A percentile compares a stretch with the other conserved stretches of the same genome.
These are phyloP conservation scores for Mentha longifolia DNA, from an alignment of 257 asterid species.

Conservation along the genomic window DNA sequence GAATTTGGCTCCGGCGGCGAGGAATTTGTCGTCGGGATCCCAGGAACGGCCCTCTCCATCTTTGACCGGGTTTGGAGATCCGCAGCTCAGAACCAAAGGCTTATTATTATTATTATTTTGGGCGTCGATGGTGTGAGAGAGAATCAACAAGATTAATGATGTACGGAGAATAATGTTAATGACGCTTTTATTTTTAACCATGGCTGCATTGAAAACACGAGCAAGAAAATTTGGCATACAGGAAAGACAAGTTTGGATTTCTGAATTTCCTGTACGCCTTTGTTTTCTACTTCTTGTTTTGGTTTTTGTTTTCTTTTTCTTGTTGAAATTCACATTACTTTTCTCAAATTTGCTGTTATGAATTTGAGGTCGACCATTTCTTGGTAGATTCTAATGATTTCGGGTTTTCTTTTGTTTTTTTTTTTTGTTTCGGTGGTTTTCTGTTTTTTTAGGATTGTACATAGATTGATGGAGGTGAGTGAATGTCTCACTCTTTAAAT, in stretches of 20 bases:
- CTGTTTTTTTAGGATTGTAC: neutral
- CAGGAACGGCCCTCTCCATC: constrained; percentile 70
- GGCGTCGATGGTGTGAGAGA: constrained; percentile 30
- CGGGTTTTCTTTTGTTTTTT: neutral
- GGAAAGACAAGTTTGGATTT: constrained; percentile 37
- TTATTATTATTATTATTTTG: neutral
- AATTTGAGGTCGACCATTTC: constrained; percentile 47
- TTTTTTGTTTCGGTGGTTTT: constrained; percentile 11
- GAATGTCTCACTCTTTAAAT: neutral
- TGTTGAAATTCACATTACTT: neutral
- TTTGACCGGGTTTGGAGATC: constrained; percentile 45
- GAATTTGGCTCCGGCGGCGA: constrained; percentile 45
- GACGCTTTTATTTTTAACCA: constrained; percentile 34
- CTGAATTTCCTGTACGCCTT: constrained; percentile 73
- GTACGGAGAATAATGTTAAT: constrained; percentile 3
- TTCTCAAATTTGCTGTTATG: constrained; percentile 26
- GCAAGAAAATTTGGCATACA: constrained; percentile 58
- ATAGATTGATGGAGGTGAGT: constrained; percentile 38
- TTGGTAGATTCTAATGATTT: constrained; percentile 32
- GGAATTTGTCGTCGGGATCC: constrained; percentile 65
- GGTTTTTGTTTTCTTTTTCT: constrained; percentile 20
- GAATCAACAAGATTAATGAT: constrained; percentile 23
- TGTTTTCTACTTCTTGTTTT: constrained; percentile 6
- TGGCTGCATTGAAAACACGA: constrained; percentile 34
- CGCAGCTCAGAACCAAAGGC: constrained; percentile 54